phyloP scores from a whole-genome alignment of 345 rosid genomes.

The Lumnitzera racemosa region DNA sequence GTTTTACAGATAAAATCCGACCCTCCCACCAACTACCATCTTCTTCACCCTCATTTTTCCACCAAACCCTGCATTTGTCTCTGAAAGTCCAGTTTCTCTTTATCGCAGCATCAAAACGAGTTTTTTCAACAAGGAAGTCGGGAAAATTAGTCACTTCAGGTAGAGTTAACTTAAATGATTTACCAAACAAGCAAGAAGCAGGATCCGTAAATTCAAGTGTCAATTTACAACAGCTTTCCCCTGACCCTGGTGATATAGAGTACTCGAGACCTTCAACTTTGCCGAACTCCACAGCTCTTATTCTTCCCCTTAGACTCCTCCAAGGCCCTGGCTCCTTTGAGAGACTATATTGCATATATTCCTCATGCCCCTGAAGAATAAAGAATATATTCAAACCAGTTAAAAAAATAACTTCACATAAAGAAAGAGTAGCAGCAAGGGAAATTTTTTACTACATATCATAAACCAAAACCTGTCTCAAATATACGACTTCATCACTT shows the following conservation, averaged over 20 bases:
- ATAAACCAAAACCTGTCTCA: constrained; percentile 59
- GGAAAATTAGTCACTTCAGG: constrained; percentile 86
- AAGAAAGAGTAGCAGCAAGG: not conserved
- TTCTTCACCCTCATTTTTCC: constrained; percentile 81
- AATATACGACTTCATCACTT: constrained; percentile 79
- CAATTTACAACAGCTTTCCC: constrained; percentile 98
- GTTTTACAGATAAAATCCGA: constrained; percentile 56
- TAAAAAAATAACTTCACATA: not conserved
- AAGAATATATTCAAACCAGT: not conserved
- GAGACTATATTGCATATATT: constrained; percentile 38
- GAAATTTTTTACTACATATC: not conserved
- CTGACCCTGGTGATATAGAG: constrained; percentile 83
- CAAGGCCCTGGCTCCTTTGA: constrained; percentile 69
- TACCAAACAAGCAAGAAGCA: constrained; percentile 39
- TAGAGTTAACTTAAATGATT: constrained; percentile 59
- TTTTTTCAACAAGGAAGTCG: constrained; percentile 93
- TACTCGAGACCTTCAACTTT: constrained; percentile 76
- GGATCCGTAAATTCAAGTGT: constrained; percentile 72
- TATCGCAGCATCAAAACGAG: constrained; percentile 75
- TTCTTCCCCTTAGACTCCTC: constrained; percentile 42
- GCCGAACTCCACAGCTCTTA: constrained; percentile 85
- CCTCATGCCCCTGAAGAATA: constrained; percentile 84
- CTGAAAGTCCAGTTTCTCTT: constrained; percentile 80
- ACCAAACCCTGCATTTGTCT: constrained; percentile 95
- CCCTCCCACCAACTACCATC: constrained; percentile 98